A percentile compares a stretch with the other conserved stretches of the same genome.
These are phyloP conservation scores for Brassica napus DNA, from an alignment of 345 rosid genomes.

Conservation along the genomic window Da-Ae NC_063449.1:7624501-7625000, in stretches of 20 bases:
- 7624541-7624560: background rate
- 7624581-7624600: background rate
- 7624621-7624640: constrained; percentile 67
- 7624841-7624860: constrained; percentile 22
- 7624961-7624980: too few relatives aligned
- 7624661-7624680: constrained; percentile 23
- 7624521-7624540: background rate
- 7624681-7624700: constrained; percentile 73
- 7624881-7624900: too few relatives aligned
- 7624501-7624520: background rate
- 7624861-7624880: background rate
- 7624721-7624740: constrained; percentile 1
- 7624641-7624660: constrained; percentile 61
- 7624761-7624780: background rate
- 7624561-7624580: background rate
- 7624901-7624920: too few relatives aligned
- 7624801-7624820: constrained; percentile 1
- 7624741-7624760: background rate
- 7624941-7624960: too few relatives aligned
- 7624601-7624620: background rate
- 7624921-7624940: too few relatives aligned
- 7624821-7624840: background rate
- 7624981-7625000: too few relatives aligned
- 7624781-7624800: background rate
- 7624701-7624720: constrained; percentile 93